These are phyloP conservation scores for Amanita brunnescens DNA, from an alignment of 768 basidiomycete species.

Conservation along the genomic window DNA sequence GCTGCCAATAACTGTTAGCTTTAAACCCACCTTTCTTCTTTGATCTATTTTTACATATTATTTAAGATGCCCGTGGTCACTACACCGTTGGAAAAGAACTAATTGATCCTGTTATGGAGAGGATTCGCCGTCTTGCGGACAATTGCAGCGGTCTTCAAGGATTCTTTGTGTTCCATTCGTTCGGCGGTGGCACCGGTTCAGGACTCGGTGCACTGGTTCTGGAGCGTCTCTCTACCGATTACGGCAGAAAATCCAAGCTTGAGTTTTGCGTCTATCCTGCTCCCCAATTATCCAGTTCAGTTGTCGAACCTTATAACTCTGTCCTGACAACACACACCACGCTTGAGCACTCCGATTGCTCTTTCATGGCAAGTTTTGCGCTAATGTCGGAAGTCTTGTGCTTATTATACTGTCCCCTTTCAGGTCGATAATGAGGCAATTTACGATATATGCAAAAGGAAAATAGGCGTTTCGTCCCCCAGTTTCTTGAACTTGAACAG, in stretches of 20 bases:
- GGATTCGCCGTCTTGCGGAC: constrained; percentile 88
- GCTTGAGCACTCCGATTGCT: constrained; percentile 97
- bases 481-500: constrained; percentile 93
- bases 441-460: constrained; percentile 99
- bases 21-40: constrained; percentile 7
- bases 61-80: constrained; percentile 89
- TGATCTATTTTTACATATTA: constrained; percentile 8
- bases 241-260: constrained; percentile 98
- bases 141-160: constrained; percentile 96
- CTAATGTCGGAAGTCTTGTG: background rate
- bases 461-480: constrained; percentile 75
- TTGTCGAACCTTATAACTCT: constrained; percentile 98
- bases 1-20: constrained; percentile 97
- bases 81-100: constrained; percentile 98
- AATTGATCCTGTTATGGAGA: constrained; percentile 95
- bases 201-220: constrained; percentile 96
- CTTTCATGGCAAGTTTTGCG: constrained; percentile 74
- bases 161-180: constrained; percentile 99
- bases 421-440: constrained; percentile 89
- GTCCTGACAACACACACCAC: constrained; percentile 97
- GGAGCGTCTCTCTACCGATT: constrained; percentile 92
- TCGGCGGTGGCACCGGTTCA: constrained; percentile 98
- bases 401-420: background rate
- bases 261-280: constrained; percentile 98
- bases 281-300: constrained; percentile 85